phyloP scores from a whole-genome alignment of 177 flowering plant genomes.

The Vitis hybrid region DNA sequence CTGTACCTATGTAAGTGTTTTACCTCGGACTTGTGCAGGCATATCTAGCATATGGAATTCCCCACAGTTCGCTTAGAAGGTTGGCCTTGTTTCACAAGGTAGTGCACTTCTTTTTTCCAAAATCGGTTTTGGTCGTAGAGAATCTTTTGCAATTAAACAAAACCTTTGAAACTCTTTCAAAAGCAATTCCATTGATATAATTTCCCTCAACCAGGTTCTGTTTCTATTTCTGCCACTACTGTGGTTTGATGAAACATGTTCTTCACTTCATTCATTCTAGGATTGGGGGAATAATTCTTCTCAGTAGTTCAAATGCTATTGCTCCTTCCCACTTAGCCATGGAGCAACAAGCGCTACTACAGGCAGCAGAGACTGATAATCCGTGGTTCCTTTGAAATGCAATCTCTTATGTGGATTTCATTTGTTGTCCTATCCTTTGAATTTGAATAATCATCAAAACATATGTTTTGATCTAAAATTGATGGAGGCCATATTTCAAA shows the following conservation, averaged over 20 bases:
- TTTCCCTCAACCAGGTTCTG: background rate
- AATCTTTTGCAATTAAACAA: constrained; percentile 1
- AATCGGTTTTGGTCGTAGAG: background rate
- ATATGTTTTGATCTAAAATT: too few relatives aligned
- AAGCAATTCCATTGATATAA: background rate
- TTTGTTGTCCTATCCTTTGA: too few relatives aligned
- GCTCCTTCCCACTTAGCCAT: background rate
- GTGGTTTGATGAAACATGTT: too few relatives aligned
- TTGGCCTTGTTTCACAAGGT: constrained; percentile 91
- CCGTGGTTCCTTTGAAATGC: too few relatives aligned
- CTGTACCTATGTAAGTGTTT: constrained; percentile 10
- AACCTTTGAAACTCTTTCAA: background rate
- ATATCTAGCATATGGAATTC: constrained; percentile 80
- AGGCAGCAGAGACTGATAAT: background rate
- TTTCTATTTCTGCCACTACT: background rate
- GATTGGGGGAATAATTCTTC: background rate
- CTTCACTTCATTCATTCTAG: too few relatives aligned
- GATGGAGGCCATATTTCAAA: background rate
- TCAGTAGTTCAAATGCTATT: background rate
- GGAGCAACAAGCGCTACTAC: background rate
- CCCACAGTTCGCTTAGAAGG: constrained; percentile 68
- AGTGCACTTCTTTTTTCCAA: constrained; percentile 21
- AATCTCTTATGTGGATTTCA: too few relatives aligned
- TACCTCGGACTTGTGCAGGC: constrained; percentile 49
- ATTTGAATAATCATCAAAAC: too few relatives aligned